Evolutionary conservation across 257 asterid species (phyloP).

Genomic region (Ilex asprella): DNA sequence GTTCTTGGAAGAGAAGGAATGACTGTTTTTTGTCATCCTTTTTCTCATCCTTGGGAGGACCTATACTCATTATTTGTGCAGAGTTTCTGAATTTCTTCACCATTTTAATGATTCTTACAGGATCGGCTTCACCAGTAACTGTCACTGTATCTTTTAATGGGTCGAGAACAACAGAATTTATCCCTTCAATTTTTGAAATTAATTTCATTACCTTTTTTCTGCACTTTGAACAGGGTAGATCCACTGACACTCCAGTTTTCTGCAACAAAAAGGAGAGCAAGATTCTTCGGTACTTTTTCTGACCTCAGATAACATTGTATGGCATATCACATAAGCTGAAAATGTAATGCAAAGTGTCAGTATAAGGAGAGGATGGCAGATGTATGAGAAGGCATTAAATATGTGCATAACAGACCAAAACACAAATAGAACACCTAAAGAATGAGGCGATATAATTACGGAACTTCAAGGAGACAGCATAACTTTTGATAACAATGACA

Average conservation of each 20-base stretch:
- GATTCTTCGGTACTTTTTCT: slow-evolving; percentile 5
- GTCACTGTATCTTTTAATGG: slow-evolving; percentile 26
- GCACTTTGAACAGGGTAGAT: slow-evolving; percentile 30
- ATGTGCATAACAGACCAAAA: neutral
- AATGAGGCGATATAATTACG: neutral
- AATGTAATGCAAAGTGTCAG: slow-evolving; percentile 16
- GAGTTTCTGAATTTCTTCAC: slow-evolving; percentile 24
- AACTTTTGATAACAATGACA: slow-evolving; percentile 22
- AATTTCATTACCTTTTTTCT: slow-evolving; percentile 20
- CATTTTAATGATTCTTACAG: slow-evolving; percentile 23
- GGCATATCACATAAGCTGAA: slow-evolving; percentile 11
- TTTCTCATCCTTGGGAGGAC: slow-evolving; percentile 20
- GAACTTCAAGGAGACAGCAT: neutral
- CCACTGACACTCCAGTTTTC: slow-evolving; percentile 35
- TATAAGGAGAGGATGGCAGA: neutral
- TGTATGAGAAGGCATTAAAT: neutral
- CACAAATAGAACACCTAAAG: neutral
- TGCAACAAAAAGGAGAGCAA: slow-evolving; percentile 11
- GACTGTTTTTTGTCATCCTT: slow-evolving; percentile 22
- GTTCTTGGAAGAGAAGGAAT: slow-evolving; percentile 19
- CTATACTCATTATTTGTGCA: slow-evolving; percentile 20
- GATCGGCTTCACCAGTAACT: slow-evolving; percentile 32
- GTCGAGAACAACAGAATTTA: slow-evolving; percentile 23
- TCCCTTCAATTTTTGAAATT: slow-evolving; percentile 24
- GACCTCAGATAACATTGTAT: neutral